These are phyloP conservation scores for Kwoniella europaea DNA, from an alignment of 768 basidiomycete genomes.

Conservation along the genomic window DNA sequence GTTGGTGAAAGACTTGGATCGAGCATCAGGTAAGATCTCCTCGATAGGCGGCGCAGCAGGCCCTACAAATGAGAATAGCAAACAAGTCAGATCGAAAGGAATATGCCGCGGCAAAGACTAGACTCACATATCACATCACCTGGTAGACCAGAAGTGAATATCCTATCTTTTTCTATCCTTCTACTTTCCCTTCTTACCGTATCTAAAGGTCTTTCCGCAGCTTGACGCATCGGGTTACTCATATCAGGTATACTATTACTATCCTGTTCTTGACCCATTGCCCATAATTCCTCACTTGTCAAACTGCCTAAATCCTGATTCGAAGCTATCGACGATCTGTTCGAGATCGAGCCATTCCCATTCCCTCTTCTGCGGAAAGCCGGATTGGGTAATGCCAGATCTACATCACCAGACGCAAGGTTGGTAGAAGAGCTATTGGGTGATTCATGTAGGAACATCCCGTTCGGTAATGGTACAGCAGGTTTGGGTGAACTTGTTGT, in stretches of 20 bases:
- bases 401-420: slow-evolving; percentile 25
- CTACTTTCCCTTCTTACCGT: slow-evolving; percentile 51
- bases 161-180: slow-evolving; percentile 17
- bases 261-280: slow-evolving; percentile 30
- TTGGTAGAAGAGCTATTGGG: slow-evolving; percentile 37
- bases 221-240: slow-evolving; percentile 50
- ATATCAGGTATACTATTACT: slow-evolving; percentile 43
- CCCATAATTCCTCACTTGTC: slow-evolving; percentile 50
- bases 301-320: slow-evolving; percentile 35
- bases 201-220: slow-evolving; percentile 54
- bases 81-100: slow-evolving; percentile 1
- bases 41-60: slow-evolving; percentile 41
- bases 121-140: slow-evolving; percentile 52
- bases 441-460: slow-evolving; percentile 44
- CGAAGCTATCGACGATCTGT: slow-evolving; percentile 38
- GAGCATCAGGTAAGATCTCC: slow-evolving; percentile 19
- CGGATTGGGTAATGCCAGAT: slow-evolving; percentile 45
- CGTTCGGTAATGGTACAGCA: slow-evolving; percentile 19
- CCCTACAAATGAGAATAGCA: slow-evolving; percentile 30
- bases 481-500: slow-evolving; percentile 20
- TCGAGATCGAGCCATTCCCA: slow-evolving; percentile 29
- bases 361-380: slow-evolving; percentile 37
- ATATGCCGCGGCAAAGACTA: too few relatives aligned
- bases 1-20: slow-evolving; percentile 41
- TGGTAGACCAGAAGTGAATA: slow-evolving; percentile 31